Conservation (phyloP, 352 stramenopile species). For the Pythium grandisporangium region DNA sequence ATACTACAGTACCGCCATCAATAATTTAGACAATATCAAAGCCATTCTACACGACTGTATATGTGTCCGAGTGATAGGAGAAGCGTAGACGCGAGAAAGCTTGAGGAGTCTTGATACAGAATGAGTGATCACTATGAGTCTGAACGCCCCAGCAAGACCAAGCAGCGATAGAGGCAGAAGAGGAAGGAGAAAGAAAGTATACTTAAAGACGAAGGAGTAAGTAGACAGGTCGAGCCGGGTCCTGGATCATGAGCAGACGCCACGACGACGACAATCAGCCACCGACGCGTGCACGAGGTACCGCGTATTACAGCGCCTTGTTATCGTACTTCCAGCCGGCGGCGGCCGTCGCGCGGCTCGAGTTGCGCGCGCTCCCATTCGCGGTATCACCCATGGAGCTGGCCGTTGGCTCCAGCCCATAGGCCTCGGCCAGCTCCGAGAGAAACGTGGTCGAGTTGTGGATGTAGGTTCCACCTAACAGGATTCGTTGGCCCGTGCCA, state of each 20-base stretch:
- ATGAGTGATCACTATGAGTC: no score
- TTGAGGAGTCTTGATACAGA: no score
- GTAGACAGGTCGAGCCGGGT: no score
- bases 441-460: constrained; percentile 98
- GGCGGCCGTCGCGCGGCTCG: constrained; percentile 2
- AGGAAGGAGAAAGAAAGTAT: neutral
- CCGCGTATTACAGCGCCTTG: neutral
- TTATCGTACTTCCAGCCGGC: constrained; percentile 46
- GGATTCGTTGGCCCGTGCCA: constrained; percentile 82
- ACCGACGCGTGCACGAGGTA: neutral
- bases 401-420: constrained; percentile 26
- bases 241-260: no score
- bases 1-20: no score
- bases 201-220: no score
- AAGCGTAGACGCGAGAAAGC: no score
- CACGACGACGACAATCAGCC: neutral
- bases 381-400: no score
- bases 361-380: no score
- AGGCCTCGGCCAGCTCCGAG: constrained; percentile 81
- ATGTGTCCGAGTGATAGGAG: no score
- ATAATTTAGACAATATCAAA: constrained; percentile 2
- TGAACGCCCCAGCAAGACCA: neutral
- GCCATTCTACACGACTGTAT: neutral
- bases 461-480: constrained; percentile 94
- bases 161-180: neutral